Evolutionary conservation across 352 stramenopile species (phyloP).

Genomic region (Globisporangium okanoganense): DNA sequence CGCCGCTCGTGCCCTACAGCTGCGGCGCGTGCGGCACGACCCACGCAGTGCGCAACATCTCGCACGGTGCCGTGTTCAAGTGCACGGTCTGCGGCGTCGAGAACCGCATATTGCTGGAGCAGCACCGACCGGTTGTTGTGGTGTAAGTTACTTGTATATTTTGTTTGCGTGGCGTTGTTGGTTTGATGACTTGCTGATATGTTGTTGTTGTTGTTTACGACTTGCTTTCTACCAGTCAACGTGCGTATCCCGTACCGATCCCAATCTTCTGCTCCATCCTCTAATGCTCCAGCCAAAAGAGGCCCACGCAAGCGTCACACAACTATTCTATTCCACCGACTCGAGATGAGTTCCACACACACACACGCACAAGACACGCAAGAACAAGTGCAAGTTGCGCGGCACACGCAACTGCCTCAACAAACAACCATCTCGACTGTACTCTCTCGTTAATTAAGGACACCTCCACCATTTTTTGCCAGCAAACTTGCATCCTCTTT

Average conservation of each 20-base stretch:
- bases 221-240: constrained; percentile 14
- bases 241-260: constrained; percentile 46
- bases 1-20: constrained; percentile 48
- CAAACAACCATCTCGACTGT: neutral
- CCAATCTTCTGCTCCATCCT: constrained; percentile 59
- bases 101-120: constrained; percentile 61
- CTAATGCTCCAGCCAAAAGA: neutral
- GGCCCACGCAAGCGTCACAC: neutral
- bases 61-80: constrained; percentile 48
- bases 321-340: neutral
- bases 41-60: constrained; percentile 58
- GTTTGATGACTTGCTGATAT: neutral
- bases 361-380: neutral
- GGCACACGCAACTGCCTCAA: neutral
- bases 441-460: neutral
- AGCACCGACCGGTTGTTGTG: constrained; percentile 34
- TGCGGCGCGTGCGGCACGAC: constrained; percentile 60
- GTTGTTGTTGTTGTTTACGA: neutral
- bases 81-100: constrained; percentile 50
- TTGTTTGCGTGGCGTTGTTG: neutral
- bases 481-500: neutral
- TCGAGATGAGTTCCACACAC: neutral
- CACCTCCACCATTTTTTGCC: neutral
- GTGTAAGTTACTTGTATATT: constrained; percentile 31
- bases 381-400: neutral